Evolutionary conservation across 2,329 filamentous ascomycete species (phyloP).

Genomic region (Sphaceloma murrayae): DNA sequence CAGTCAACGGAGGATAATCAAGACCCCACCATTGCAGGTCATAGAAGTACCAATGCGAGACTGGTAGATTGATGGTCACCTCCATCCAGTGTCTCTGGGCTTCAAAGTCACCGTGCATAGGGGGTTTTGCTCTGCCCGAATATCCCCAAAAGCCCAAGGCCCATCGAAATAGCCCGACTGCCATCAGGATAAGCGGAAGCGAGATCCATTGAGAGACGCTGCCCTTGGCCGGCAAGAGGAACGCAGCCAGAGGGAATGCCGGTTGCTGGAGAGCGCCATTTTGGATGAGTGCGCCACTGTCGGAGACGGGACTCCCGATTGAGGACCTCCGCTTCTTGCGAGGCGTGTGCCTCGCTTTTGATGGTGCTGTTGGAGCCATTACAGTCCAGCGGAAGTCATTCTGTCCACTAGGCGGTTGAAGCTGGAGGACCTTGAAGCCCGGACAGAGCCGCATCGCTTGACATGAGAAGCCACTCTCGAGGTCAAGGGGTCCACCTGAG

Average conservation of each 20-base stretch:
- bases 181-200: conserved; percentile 79
- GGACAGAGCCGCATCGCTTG: too few relatives aligned
- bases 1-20: conserved; percentile 93
- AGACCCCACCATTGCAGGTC: conserved; percentile 96
- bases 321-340: conserved; percentile 33
- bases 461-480: too few relatives aligned
- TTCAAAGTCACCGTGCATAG: conserved; percentile 95
- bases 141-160: conserved; percentile 88
- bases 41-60: conserved; percentile 96
- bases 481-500: too few relatives aligned
- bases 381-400: too few relatives aligned
- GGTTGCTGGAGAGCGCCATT: conserved; percentile 36
- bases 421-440: too few relatives aligned
- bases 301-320: neutral
- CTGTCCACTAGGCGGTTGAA: too few relatives aligned
- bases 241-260: conserved; percentile 82
- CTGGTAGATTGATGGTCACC: conserved; percentile 75
- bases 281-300: conserved; percentile 14
- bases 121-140: conserved; percentile 77
- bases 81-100: conserved; percentile 99
- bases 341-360: conserved; percentile 30
- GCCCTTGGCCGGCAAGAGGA: conserved; percentile 83
- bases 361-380: conserved; percentile 18
- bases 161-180: conserved; percentile 86
- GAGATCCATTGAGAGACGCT: conserved; percentile 86